Evolutionary conservation across 1,139 yeast species (phyloP).

Genomic region (Tardiomyces digboiensis): DNA sequence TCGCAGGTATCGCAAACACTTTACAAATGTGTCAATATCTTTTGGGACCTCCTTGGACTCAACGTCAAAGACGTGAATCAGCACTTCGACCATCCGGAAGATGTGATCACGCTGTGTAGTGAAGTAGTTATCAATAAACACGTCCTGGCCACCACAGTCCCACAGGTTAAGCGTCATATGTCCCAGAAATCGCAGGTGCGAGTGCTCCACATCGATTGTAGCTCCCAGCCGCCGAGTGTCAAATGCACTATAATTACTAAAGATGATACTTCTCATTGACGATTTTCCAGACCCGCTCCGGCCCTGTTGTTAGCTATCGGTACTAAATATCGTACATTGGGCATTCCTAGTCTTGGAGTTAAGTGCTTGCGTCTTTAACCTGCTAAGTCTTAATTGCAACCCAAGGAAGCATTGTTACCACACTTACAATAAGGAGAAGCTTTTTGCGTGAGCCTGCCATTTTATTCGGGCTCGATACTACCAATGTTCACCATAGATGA

Average conservation of each 20-base stretch:
- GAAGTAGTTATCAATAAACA: conserved; percentile 90
- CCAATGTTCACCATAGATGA: no score
- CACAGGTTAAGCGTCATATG: conserved; percentile 92
- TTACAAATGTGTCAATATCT: conserved; percentile 85
- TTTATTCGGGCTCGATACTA: no score
- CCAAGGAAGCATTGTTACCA: neutral
- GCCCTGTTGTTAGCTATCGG: conserved; percentile 44
- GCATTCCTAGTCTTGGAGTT: neutral
- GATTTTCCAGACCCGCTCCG: conserved; percentile 97
- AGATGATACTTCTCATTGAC: conserved; percentile 93
- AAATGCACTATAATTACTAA: conserved; percentile 83
- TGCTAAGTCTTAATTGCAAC: neutral
- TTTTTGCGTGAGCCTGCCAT: conserved; percentile 31
- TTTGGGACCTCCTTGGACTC: conserved; percentile 87
- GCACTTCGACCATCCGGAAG: conserved; percentile 94
- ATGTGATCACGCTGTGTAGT: conserved; percentile 84
- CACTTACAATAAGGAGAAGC: conserved; percentile 40
- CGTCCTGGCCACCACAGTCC: conserved; percentile 98
- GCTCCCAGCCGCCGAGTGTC: conserved; percentile 96
- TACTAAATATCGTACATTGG: conserved; percentile 11
- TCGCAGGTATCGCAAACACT: conserved; percentile 72
- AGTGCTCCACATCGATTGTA: conserved; percentile 95
- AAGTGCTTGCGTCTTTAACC: neutral
- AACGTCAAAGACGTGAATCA: conserved; percentile 94
- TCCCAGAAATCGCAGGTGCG: conserved; percentile 85